Base-by-base conservation (phyloP, 805 yeast species). In the Huiozyma sinensis region DNA sequence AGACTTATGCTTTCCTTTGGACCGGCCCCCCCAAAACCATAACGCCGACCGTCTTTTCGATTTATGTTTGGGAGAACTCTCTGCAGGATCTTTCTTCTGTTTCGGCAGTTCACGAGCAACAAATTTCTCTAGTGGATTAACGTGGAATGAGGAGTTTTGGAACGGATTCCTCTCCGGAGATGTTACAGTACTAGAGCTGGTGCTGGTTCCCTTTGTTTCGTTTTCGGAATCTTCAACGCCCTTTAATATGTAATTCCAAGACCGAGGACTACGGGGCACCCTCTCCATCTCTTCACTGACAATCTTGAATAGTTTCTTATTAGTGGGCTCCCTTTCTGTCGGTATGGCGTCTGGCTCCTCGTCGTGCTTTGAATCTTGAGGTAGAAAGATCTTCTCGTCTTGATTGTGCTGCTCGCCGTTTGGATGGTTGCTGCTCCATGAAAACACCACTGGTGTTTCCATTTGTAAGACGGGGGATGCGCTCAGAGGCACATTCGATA, bases 71-170 rank as follows among this genome's bases (percentile, higher is more conserved):
- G 48, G 50, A 27, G 43, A 40, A 28, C 29, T 39, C 11, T 28
- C 42, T 7, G 12, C 34, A 10, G 29, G 43, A 35, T 44, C 50
- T 42, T 51, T 60, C n/a, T 46, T 44, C 37, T 49, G 48, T 36
- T 49, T 54, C 6, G 61, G 61, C 36, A 61, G 37, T 37, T 55
- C 56, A 11, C 45, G 47, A 3, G 56, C 60, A 11, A 57, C 58
- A 45, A 61, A 60, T 33, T 46, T 43, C 33, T 53, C 54, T 29
- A 61, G 48, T 6, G 65, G 64, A 46, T 60, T 58, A 7, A 60
- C 63, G 44, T 52, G 57, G 42, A 61, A 58, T 11, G 37, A 5
- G 27, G 38, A 33, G 27, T 39, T 17, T 7, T 33, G 28, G 27
- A 13, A 7, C 10, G 27, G 28, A 28, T 31, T 31, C n/a, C 3